Base-by-base conservation (phyloP, 306 rosid genomes). In the Fragaria ananassa region DNA sequence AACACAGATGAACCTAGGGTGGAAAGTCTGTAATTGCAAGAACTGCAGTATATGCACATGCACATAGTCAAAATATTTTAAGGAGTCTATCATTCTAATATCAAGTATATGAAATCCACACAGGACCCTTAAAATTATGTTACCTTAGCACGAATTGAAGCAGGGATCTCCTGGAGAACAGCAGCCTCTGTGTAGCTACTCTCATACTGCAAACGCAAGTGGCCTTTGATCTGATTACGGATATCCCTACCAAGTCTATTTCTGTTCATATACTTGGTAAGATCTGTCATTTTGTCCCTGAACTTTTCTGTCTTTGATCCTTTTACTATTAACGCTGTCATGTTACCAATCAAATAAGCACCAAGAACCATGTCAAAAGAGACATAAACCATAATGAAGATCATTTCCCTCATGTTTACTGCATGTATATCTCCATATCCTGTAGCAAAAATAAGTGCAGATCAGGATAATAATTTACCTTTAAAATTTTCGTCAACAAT, bases 401-500 rank as follows among this genome's bases (percentile, higher is more conserved):
- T 86, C 99, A 95, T 95, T 80, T 95, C 99, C 86, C 98, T 90
- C 89, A 95, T 11, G 78, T 95, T 95, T 51, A 92, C 93, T 35
- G 99, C 99, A 83, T 95, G 99, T 86, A 95, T 91, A 37, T 95
- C 99, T 83, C 99, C 99, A 77, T 95, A 92, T 51, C 99, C 99
- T 95, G 92, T 69, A 54, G 19, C 76, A 81, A 79, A 74, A 77
- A 65, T 69, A 75, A 45, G 9, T 44, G 41, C 58, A 68, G 18
- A 64, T 2, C 19, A 64, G 9, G 25, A 14, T 14, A 7, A 17
- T 35, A 34, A 10, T 19, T 54, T 54, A 29, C 12, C 41, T 61
- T 11, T 5, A 27, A 61, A 29, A 61, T 61, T 10, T 58, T 10
- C 0, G 0, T 25, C 21, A 12, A 14, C 68, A 62, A 21, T 31